Evolutionary conservation across 495 filamentous ascomycete genomes (phyloP).

Genomic region (Hypoxylon intermedium): DNA sequence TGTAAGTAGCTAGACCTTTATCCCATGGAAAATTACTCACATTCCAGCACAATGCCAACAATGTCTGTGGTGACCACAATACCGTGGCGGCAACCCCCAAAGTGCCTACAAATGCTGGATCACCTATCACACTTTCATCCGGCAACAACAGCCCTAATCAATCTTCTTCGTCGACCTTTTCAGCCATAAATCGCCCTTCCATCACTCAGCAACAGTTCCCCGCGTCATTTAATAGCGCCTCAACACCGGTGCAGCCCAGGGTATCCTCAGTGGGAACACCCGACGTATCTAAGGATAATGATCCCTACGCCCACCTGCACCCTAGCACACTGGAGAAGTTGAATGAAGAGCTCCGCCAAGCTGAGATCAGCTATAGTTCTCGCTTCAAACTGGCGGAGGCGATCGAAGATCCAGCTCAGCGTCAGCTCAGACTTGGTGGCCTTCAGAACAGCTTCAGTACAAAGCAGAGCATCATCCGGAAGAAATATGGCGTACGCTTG

Average conservation of each 20-base stretch:
- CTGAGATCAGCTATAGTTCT: slow-evolving; percentile 47
- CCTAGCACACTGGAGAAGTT: slow-evolving; percentile 33
- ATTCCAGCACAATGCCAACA: slow-evolving; percentile 43
- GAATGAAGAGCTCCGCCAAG: slow-evolving; percentile 47
- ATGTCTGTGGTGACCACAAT: slow-evolving; percentile 45
- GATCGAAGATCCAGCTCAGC: slow-evolving; percentile 44
- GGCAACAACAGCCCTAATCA: slow-evolving; percentile 25
- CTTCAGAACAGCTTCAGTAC: slow-evolving; percentile 56
- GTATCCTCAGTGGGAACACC: not conserved
- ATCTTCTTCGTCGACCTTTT: slow-evolving; percentile 1
- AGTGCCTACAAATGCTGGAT: slow-evolving; percentile 8
- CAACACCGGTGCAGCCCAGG: slow-evolving; percentile 16
- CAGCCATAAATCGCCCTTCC: not conserved
- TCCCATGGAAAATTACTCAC: not conserved
- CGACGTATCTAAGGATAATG: slow-evolving; percentile 15
- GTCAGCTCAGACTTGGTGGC: slow-evolving; percentile 46
- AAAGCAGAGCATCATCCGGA: slow-evolving; percentile 57
- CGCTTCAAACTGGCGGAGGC: slow-evolving; percentile 49
- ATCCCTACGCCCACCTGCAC: slow-evolving; percentile 52
- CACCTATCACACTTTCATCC: slow-evolving; percentile 33
- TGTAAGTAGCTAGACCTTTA: slow-evolving; percentile 41
- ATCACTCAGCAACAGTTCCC: not conserved
- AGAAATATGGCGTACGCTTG: slow-evolving; percentile 57
- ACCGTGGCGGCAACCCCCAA: slow-evolving; percentile 33
- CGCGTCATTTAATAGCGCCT: slow-evolving; percentile 5